phyloP scores from a whole-genome alignment of 169 alveolate species.

The Plasmodium vivax region DNA sequence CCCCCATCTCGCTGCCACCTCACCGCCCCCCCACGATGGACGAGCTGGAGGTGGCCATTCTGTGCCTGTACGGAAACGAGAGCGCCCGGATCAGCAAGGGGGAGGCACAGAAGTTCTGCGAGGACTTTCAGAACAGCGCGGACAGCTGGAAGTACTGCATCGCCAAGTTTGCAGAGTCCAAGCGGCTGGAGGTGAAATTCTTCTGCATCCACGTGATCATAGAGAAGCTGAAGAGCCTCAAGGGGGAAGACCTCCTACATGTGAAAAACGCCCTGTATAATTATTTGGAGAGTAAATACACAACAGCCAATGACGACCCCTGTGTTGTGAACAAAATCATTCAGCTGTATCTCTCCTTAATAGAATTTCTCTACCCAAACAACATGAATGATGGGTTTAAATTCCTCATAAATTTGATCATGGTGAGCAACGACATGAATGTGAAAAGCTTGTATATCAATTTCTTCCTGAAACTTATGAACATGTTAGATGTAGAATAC shows the following conservation, averaged over 20 bases:
- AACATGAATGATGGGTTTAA: slow-evolving; percentile 59
- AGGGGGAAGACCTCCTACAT: slow-evolving; percentile 38
- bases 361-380: slow-evolving; percentile 53
- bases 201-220: slow-evolving; percentile 57
- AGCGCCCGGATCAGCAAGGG: slow-evolving; percentile 21
- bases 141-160: slow-evolving; percentile 71
- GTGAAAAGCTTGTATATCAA: slow-evolving; percentile 27
- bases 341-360: slow-evolving; percentile 30
- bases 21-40: slow-evolving; percentile 10
- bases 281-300: slow-evolving; percentile 49
- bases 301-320: slow-evolving; percentile 57
- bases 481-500: slow-evolving; percentile 58
- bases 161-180: slow-evolving; percentile 9
- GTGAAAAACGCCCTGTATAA: slow-evolving; percentile 26
- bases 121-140: slow-evolving; percentile 36
- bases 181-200: slow-evolving; percentile 55
- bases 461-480: slow-evolving; percentile 65
- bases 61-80: slow-evolving; percentile 67
- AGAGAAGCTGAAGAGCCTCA: slow-evolving; percentile 19
- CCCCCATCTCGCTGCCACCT: not conserved
- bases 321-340: slow-evolving; percentile 63
- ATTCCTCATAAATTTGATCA: slow-evolving; percentile 41
- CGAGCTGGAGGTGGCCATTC: slow-evolving; percentile 68
- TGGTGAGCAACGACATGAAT: slow-evolving; percentile 24
- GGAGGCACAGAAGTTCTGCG: slow-evolving; percentile 66